Evolutionary conservation across 495 filamentous ascomycete genomes (phyloP).

Genomic region (Podospora fimiseda): DNA sequence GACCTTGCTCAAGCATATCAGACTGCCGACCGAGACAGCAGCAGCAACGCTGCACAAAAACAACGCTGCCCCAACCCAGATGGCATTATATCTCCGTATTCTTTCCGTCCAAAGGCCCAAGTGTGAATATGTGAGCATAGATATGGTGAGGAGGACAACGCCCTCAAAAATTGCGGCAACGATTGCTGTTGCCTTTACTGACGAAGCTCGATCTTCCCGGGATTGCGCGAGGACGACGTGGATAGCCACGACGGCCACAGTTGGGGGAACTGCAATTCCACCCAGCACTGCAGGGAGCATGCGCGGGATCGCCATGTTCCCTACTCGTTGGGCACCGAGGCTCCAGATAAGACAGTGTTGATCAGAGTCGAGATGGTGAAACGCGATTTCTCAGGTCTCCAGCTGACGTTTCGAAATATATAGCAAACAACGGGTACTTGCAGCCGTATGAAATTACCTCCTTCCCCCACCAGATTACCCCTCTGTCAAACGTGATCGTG

Average conservation of each 20-base stretch:
- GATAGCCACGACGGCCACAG: slow-evolving; percentile 32
- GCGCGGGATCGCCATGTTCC: slow-evolving; percentile 30
- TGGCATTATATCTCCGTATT: slow-evolving; percentile 17
- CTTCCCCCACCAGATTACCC: neutral
- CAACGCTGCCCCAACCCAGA: slow-evolving; percentile 32
- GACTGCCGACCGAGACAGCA: slow-evolving; percentile 30
- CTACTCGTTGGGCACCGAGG: slow-evolving; percentile 2
- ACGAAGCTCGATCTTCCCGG: slow-evolving; percentile 21
- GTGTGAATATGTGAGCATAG: slow-evolving; percentile 21
- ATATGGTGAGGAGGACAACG: slow-evolving; percentile 26
- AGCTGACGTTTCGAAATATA: neutral
- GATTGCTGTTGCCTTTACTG: slow-evolving; percentile 29
- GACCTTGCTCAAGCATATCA: slow-evolving; percentile 32
- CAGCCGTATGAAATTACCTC: neutral
- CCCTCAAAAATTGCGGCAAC: slow-evolving; percentile 32
- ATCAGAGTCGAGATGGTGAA: neutral
- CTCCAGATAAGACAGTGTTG: neutral
- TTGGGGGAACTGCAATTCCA: slow-evolving; percentile 32
- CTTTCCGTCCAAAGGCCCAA: slow-evolving; percentile 16
- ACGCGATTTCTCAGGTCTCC: neutral
- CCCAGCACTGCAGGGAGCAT: slow-evolving; percentile 33
- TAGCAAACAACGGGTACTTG: neutral
- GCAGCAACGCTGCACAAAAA: slow-evolving; percentile 34
- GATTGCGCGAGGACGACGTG: slow-evolving; percentile 37
- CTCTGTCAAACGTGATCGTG: no score